Percentiles rank a stretch among this genome's conserved stretches.
Evolutionary conservation across 2,329 filamentous ascomycete species (phyloP).

Genomic region (Pseudogymnoascus sp.): DNA sequence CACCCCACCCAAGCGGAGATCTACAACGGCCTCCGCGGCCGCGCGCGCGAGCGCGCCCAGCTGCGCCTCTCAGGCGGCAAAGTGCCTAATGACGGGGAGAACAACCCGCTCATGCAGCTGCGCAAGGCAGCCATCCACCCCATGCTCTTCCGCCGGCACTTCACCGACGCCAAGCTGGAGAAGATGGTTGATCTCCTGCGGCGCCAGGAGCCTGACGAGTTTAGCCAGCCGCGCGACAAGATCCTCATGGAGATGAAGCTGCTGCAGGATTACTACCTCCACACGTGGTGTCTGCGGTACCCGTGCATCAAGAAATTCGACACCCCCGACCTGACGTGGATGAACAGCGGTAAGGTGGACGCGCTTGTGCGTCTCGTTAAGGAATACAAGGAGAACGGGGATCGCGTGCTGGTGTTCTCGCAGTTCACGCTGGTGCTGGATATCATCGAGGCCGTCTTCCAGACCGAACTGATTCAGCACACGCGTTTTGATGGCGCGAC

Average conservation of each 20-base stretch:
- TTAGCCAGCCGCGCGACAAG: slow-evolving; percentile 44
- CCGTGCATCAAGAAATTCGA: slow-evolving; percentile 48
- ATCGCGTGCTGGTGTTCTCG: slow-evolving; percentile 84
- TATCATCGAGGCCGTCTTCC: slow-evolving; percentile 76
- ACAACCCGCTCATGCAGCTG: slow-evolving; percentile 80
- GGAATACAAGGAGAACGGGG: slow-evolving; percentile 69
- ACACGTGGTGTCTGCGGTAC: slow-evolving; percentile 58
- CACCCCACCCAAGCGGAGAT: slow-evolving; percentile 63
- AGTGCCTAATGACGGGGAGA: slow-evolving; percentile 44
- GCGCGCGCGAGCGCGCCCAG: slow-evolving; percentile 53
- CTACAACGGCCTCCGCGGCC: slow-evolving; percentile 63
- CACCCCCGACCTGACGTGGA: slow-evolving; percentile 45
- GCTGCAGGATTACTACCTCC: slow-evolving; percentile 59
- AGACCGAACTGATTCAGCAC: slow-evolving; percentile 64
- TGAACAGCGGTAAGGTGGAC: slow-evolving; percentile 74
- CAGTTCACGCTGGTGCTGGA: slow-evolving; percentile 90
- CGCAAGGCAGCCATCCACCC: slow-evolving; percentile 90
- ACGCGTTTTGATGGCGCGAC: slow-evolving; percentile 83
- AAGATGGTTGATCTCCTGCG: slow-evolving; percentile 74
- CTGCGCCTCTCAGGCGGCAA: slow-evolving; percentile 46
- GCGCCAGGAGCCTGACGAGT: slow-evolving; percentile 52
- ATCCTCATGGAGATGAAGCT: slow-evolving; percentile 49
- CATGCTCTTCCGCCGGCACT: slow-evolving; percentile 75
- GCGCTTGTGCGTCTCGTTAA: slow-evolving; percentile 69
- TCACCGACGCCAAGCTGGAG: slow-evolving; percentile 64